Percentiles rank a stretch among this genome's conserved stretches.
Evolutionary conservation across 805 yeast genomes (phyloP).

Genomic region (Yarrowia osloensis): DNA sequence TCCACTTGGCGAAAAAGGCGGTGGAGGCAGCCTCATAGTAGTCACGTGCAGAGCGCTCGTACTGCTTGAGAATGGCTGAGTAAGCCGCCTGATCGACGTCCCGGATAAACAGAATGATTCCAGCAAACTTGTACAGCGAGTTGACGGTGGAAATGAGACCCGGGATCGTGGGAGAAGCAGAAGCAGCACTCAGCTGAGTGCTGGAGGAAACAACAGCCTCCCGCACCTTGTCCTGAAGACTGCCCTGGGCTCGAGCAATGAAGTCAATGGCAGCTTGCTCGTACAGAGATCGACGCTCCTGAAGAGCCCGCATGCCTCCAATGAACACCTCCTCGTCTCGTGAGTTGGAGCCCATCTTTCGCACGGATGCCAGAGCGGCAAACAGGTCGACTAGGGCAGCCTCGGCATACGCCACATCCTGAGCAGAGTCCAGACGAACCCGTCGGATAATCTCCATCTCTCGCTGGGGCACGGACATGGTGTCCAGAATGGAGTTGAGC

Average conservation of each 20-base stretch:
- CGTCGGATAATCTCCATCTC: constrained; percentile 52
- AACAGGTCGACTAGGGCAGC: constrained; percentile 55
- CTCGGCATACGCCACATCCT: constrained; percentile 54
- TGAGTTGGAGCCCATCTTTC: constrained; percentile 47
- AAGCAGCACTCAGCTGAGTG: constrained; percentile 12
- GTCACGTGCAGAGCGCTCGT: constrained; percentile 44
- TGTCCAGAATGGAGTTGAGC: constrained; percentile 63
- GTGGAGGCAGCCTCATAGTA: constrained; percentile 45
- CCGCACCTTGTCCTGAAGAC: constrained; percentile 49
- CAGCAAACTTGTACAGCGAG: constrained; percentile 46
- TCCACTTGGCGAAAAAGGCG: constrained; percentile 41
- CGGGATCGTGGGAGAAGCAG: constrained; percentile 31
- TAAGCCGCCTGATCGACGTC: constrained; percentile 55
- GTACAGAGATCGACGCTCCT: constrained; percentile 62
- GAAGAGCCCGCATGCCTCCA: constrained; percentile 62
- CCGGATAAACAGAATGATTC: constrained; percentile 59
- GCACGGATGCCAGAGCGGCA: constrained; percentile 65
- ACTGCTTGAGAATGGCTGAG: constrained; percentile 46
- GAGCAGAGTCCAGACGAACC: constrained; percentile 52
- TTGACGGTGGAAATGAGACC: constrained; percentile 37
- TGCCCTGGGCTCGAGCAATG: constrained; percentile 49
- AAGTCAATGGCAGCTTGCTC: constrained; percentile 58
- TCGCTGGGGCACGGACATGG: constrained; percentile 64
- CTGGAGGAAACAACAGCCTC: constrained; percentile 37
- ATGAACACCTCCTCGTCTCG: constrained; percentile 44